A percentile compares a stretch with the other conserved stretches of the same genome.
Evolutionary conservation across 345 rosid genomes (phyloP).

Genomic region (Theobroma cacao): DNA sequence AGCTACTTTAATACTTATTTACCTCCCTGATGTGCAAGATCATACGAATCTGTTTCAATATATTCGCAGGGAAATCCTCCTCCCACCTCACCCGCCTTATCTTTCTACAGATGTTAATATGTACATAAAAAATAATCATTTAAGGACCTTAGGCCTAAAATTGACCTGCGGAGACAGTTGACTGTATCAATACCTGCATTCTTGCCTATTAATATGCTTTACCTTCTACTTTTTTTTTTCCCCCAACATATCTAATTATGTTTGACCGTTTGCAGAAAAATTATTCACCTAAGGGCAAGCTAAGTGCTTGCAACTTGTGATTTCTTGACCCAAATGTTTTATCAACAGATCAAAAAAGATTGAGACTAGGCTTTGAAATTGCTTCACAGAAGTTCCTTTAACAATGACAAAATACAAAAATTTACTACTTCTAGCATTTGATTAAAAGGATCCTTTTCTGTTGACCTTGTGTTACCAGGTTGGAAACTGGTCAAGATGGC

Average conservation of each 20-base stretch:
- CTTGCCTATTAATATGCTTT: not conserved
- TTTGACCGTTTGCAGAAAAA: not conserved
- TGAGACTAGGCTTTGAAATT: not conserved
- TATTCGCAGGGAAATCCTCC: not conserved
- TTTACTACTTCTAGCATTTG: not conserved
- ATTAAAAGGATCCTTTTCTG: conserved; percentile 8
- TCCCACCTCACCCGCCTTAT: not conserved
- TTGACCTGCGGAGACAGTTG: not conserved
- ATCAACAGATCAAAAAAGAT: not conserved
- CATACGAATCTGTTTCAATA: not conserved
- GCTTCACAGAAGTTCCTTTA: not conserved
- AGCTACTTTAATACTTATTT: conserved; percentile 3
- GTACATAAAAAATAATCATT: not conserved
- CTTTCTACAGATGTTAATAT: not conserved
- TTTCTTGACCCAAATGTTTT: not conserved
- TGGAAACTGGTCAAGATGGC: conserved; percentile 98
- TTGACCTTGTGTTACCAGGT: conserved; percentile 39
- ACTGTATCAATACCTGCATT: not conserved
- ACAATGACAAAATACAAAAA: not conserved
- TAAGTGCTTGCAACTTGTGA: not conserved
- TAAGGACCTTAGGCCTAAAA: not conserved
- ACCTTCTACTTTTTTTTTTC: not conserved
- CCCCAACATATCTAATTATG: not conserved
- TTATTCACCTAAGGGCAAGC: not conserved
- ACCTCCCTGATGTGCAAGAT: not conserved